Evolutionary conservation across 1,284 basidiomycete genomes (phyloP), one percentile per base, ranked within the genome.

Genomic region (Apiotrichum gracile): DNA sequence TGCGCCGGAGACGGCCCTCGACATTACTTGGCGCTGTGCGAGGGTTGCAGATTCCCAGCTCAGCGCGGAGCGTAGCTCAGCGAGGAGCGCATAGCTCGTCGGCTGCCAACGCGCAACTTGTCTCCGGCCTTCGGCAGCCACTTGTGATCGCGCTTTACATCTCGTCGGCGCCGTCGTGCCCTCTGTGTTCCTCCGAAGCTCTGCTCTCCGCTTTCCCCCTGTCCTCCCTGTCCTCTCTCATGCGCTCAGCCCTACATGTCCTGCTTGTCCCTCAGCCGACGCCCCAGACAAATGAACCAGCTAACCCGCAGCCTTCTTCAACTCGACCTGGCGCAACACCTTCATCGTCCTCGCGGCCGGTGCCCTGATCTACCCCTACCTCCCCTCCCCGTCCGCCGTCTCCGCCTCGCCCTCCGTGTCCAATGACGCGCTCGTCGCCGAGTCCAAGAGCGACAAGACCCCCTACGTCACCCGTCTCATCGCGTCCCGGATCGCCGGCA

Each of bases 391-490:
- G 25, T 58, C 65, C 27, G 50, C 45, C 49, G 60, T 49, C 17
- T 49, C 61, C 21, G 57, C 60, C 8, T 72, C 68, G 34, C 66
- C 66, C 13, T 37, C 49, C 6, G 37, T 66, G 42, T 61, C 65
- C 33, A 68, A 73, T 25, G 60, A 60, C 16, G 47, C 57, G 24
- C 67, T 64, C 51, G 53, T 47, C 44, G 57, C 42, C 33, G 48
- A 54, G 29, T 51, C 65, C 39, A 49, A 56, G 29, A 26, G 51
- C 31, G 43, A 54, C 3, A 49, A 57, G 21, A 54, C 47, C 46
- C 69, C 70, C 1, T 63, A 62, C 46, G 37, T 77, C 51, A 76
- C 76, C n/a, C 62, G 72, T n/a, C 61, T 67, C 51, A 49, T 77
- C 31, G 67, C 69, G 4, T 51, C 63, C 45, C 60, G 66, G 58